Percentiles rank a stretch among this genome's conserved stretches.
Evolutionary conservation across 345 rosid genomes (phyloP).

Genomic region (Populus ilicifolia): DNA sequence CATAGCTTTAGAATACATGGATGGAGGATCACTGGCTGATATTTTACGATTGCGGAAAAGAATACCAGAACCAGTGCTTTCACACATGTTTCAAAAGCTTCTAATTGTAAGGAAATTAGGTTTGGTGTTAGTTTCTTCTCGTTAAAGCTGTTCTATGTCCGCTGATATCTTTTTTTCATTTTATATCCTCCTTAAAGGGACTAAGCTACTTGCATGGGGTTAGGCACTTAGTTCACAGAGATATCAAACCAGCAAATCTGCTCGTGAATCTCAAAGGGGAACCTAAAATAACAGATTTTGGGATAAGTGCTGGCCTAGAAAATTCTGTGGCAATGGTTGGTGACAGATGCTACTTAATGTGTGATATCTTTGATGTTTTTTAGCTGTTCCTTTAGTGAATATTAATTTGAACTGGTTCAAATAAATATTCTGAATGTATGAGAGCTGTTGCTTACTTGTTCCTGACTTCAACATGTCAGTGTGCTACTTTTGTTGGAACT

Average conservation of each 20-base stretch:
- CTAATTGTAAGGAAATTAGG: slow-evolving; percentile 48
- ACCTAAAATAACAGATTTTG: slow-evolving; percentile 95
- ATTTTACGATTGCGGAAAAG: slow-evolving; percentile 51
- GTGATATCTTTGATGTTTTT: background rate
- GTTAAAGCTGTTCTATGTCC: slow-evolving; percentile 6
- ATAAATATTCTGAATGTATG: slow-evolving; percentile 8
- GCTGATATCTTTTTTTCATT: slow-evolving; percentile 1
- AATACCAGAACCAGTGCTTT: slow-evolving; percentile 87
- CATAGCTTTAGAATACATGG: slow-evolving; percentile 96
- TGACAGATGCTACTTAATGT: slow-evolving; percentile 7
- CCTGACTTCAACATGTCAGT: slow-evolving; percentile 41
- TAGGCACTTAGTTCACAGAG: slow-evolving; percentile 92
- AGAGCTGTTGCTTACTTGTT: slow-evolving; percentile 11
- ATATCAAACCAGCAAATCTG: slow-evolving; percentile 94
- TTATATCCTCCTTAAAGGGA: slow-evolving; percentile 45
- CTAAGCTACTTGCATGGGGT: slow-evolving; percentile 85
- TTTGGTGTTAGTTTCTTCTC: slow-evolving; percentile 8
- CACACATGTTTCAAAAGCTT: slow-evolving; percentile 80
- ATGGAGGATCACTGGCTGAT: slow-evolving; percentile 94
- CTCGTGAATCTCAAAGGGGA: slow-evolving; percentile 91
- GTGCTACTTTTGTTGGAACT: slow-evolving; percentile 98
- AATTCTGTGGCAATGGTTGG: slow-evolving; percentile 94
- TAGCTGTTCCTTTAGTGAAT: background rate
- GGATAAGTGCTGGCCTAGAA: slow-evolving; percentile 95
- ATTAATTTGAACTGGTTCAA: slow-evolving; percentile 1